Base-by-base conservation (phyloP, 2,329 filamentous ascomycete genomes). In the Fusarium napiforme region DNA sequence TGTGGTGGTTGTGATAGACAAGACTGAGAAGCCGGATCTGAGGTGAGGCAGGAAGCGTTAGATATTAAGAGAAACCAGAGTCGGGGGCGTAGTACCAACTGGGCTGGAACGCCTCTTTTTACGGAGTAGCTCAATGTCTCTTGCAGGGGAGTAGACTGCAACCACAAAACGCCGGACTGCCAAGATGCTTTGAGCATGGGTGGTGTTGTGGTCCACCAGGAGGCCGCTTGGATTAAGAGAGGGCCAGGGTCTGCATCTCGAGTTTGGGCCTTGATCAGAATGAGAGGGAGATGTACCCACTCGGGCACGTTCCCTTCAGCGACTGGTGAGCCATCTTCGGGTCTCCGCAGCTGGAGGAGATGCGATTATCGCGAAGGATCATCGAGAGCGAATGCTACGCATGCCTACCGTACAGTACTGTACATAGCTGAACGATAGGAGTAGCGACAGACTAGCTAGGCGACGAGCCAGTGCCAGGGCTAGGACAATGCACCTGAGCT, bases 31-130 rank as follows among this genome's bases (percentile, higher is more conserved):
- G 45, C 47, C 64, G 19, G 50, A 69, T 50, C 23, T 61, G 67
- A 72, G 63, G 60, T 68, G 75, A 75, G 63, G 73, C 65, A 76
- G 67, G 74, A 74, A 58, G 67, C 64, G 73, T 72, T 76, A 72
- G 73, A 77, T 78, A 77, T 78, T 78, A 76, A 78, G 73, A 75
- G 73, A 69, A 74, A 65, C 57, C 52, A 66, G 64, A 78, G 72
- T 75, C 55, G 71, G 67, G 68, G 66, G 72, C 60, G 64, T 73
- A 52, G 64, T 56, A 74, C 67, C 59, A 69, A 61, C 64, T 68
- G 76, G 72, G 65, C 71, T 71, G 55, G 37, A 63, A 62, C 67
- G 73, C 72, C 65, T 73, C 69, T 77, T 77, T 78, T 73, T 76
- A 23, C 23, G 23, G 23, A 23, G 23, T 23, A 75, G 73, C 39